Conservation (phyloP, 352 stramenopile genomes). For the Phytophthora foliorum region DNA sequence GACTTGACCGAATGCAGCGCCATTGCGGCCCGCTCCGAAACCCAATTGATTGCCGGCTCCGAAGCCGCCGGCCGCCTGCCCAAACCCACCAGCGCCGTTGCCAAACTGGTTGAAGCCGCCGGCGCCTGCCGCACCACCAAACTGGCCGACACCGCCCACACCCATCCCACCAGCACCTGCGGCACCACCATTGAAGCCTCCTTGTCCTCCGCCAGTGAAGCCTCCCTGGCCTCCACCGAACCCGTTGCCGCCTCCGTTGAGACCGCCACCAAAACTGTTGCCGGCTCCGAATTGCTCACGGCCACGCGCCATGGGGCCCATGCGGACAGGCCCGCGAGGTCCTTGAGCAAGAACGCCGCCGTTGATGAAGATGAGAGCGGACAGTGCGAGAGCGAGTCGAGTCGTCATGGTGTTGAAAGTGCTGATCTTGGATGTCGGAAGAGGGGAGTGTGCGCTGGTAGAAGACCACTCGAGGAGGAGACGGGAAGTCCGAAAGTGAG, state of each 20-base stretch:
- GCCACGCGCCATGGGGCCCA: slow-evolving; percentile 17
- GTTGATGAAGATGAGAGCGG: slow-evolving; percentile 24
- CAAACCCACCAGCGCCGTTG: neutral
- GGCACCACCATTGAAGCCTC: neutral
- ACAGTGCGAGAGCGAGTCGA: slow-evolving; percentile 30
- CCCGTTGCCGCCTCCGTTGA: slow-evolving; percentile 6
- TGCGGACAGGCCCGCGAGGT: slow-evolving; percentile 22
- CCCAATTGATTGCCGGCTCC: neutral
- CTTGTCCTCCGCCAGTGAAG: neutral
- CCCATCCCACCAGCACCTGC: neutral
- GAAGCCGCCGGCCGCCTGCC: neutral
- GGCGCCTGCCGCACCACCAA: neutral
- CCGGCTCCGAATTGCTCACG: slow-evolving; percentile 30
- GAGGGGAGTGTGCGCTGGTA: neutral
- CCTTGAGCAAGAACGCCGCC: slow-evolving; percentile 24
- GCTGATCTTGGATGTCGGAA: neutral
- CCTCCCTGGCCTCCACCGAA: slow-evolving; percentile 1
- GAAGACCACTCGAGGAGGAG: slow-evolving; percentile 9
- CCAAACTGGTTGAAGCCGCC: slow-evolving; percentile 1
- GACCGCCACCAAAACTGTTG: neutral
- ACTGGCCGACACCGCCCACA: neutral
- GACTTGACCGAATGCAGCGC: slow-evolving; percentile 1
- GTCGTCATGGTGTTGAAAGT: slow-evolving; percentile 19
- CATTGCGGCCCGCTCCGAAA: slow-evolving; percentile 6
- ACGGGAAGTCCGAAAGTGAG: slow-evolving; percentile 33